Base-by-base conservation (phyloP, 306 rosid species). In the Rosa persica region DNA sequence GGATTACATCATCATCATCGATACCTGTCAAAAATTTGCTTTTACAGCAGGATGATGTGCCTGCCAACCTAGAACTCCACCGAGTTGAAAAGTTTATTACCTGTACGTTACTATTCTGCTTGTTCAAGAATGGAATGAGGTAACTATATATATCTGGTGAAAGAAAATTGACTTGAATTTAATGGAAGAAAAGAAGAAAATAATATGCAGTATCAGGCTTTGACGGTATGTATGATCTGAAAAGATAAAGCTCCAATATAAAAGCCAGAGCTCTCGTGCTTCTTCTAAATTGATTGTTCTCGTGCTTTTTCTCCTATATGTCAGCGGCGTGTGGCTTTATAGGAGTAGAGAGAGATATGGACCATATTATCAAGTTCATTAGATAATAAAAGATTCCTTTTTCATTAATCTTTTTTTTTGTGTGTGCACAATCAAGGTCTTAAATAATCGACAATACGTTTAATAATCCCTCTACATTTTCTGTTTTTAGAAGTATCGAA, bases 241-340 rank as follows among this genome's bases (percentile, higher is more conserved):
- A 30, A 27, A 62, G 43, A 30, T 13, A 60, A 60, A 1, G 8
- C 5, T 4, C 66, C 66, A 5, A 23, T 10, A 57, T 9, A 25
- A 62, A 34, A 34, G 44, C 43, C 69, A 34, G 11, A 16, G 23
- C 69, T 64, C 44, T 64, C 22, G 69, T 64, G 69, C 69, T 64
- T 34, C 23, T 64, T 64, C 44, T 64, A 43, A 64, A 34, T 3
- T 36, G 12, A 34, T 1, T 34, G 5, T 30, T 62, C 42, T 13
- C 15, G 13, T 5, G 4, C 43, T 6, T 64, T 34, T 15, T 3
- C 44, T 3, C n/a, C 44, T 3, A 7, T 64, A 19, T 34, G 43
- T 64, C 44, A 34, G 69, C 43, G 69, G 69, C 69, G 69, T 64
- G 44, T 64, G 69, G 12, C 43, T 64, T 34, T 34, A 30, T 30